Conservation (phyloP, 2,329 filamentous ascomycete genomes). For the Claviceps fusiformis region DNA sequence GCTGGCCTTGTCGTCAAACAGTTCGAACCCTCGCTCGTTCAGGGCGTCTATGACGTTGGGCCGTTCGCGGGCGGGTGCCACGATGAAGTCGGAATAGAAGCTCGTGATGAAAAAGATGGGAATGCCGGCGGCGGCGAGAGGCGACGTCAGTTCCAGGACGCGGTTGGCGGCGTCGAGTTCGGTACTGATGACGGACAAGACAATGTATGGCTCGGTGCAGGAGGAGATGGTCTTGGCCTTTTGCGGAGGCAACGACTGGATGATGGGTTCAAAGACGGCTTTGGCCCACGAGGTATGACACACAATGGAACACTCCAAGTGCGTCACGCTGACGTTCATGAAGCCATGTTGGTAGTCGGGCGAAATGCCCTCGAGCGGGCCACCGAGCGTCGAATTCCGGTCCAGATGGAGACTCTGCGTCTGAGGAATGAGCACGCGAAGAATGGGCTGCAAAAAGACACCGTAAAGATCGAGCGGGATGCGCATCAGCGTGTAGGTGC, state of each 20-base stretch:
- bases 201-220: slow-evolving; percentile 71
- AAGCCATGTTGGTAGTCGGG: slow-evolving; percentile 57
- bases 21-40: slow-evolving; percentile 68
- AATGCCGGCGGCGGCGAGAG: slow-evolving; percentile 80
- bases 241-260: slow-evolving; percentile 46
- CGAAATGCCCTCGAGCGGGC: slow-evolving; percentile 32
- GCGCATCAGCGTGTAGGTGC: slow-evolving; percentile 76
- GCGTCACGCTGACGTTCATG: slow-evolving; percentile 85
- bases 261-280: slow-evolving; percentile 60
- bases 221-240: slow-evolving; percentile 49
- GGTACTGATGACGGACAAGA: slow-evolving; percentile 80
- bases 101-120: slow-evolving; percentile 98
- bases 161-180: slow-evolving; percentile 83
- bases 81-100: slow-evolving; percentile 94
- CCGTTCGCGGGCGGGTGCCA: slow-evolving; percentile 67
- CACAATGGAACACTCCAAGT: slow-evolving; percentile 83
- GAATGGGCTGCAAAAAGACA: slow-evolving; percentile 70
- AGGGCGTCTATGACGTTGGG: slow-evolving; percentile 64
- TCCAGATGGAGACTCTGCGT: slow-evolving; percentile 25
- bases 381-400: slow-evolving; percentile 21
- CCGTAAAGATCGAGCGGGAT: slow-evolving; percentile 71
- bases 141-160: slow-evolving; percentile 82
- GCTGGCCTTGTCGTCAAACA: slow-evolving; percentile 56
- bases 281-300: slow-evolving; percentile 66
- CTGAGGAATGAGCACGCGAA: slow-evolving; percentile 68